A percentile compares a stretch with the other conserved stretches of the same genome.
Evolutionary conservation across 2,329 filamentous ascomycete species (phyloP).

Genomic region (Neopestalotiopsis clavispora): DNA sequence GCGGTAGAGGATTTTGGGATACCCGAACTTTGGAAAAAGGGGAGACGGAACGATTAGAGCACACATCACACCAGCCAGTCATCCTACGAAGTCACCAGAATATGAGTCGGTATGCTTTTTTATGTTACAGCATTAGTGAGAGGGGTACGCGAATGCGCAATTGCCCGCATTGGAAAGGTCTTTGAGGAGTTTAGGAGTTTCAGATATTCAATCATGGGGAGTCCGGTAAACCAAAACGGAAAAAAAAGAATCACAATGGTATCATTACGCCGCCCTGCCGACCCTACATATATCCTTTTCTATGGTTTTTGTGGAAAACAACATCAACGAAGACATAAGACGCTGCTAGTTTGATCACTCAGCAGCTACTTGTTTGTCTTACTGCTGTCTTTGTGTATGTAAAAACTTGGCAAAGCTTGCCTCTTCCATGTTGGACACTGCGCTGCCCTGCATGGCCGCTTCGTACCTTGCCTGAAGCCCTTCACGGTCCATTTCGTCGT

Average conservation of each 20-base stretch:
- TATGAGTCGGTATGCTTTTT: not conserved
- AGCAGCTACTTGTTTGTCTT: slow-evolving; percentile 13
- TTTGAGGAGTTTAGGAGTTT: slow-evolving; percentile 12
- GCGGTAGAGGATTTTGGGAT: slow-evolving; percentile 57
- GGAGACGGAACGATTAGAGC: not conserved
- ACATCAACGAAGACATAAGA: slow-evolving; percentile 5
- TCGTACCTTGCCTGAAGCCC: slow-evolving; percentile 79
- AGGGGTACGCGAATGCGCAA: not conserved
- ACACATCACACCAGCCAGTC: not conserved
- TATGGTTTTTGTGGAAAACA: not conserved
- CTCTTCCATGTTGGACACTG: slow-evolving; percentile 54
- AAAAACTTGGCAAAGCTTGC: slow-evolving; percentile 69
- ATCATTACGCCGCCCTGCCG: slow-evolving; percentile 28
- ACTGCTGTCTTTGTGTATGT: slow-evolving; percentile 45
- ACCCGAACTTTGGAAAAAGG: not conserved
- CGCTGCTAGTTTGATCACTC: slow-evolving; percentile 28
- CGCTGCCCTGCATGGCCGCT: slow-evolving; percentile 69
- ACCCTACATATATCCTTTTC: not conserved
- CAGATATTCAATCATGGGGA: slow-evolving; percentile 18
- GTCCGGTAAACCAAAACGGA: slow-evolving; percentile 22
- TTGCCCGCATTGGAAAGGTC: not conserved
- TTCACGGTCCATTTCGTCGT: slow-evolving; percentile 65
- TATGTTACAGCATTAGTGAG: not conserved
- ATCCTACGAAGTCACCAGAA: not conserved
- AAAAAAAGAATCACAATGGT: slow-evolving; percentile 24